These are phyloP conservation scores for Sonneratia caseolaris DNA, from an alignment of 345 rosid genomes.

Conservation along the genomic window DNA sequence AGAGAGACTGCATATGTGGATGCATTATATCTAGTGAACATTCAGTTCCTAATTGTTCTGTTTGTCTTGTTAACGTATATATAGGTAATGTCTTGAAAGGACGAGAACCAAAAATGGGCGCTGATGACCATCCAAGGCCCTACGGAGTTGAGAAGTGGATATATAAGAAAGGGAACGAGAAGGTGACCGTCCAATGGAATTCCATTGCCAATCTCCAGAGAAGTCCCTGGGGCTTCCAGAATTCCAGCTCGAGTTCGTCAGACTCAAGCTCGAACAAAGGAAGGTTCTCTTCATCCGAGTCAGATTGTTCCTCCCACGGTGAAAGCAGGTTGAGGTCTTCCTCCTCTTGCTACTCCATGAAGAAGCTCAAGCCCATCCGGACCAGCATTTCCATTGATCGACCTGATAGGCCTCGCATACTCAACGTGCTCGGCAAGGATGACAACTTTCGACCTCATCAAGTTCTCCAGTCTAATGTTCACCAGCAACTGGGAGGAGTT, in stretches of 20 bases:
- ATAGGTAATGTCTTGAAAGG: conserved; percentile 1
- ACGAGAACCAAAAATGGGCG: background rate
- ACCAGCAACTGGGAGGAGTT: conserved; percentile 27
- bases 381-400: conserved; percentile 22
- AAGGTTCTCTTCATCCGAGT: conserved; percentile 72
- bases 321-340: conserved; percentile 13
- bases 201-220: background rate
- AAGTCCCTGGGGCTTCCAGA: conserved; percentile 11
- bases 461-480: background rate
- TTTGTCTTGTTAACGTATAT: background rate
- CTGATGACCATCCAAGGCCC: conserved; percentile 11
- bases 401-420: background rate
- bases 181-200: conserved; percentile 5
- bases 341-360: conserved; percentile 18
- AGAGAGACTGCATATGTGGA: too few relatives aligned
- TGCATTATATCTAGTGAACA: too few relatives aligned
- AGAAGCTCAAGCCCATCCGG: conserved; percentile 49
- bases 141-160: conserved; percentile 40
- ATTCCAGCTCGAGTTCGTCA: conserved; percentile 64
- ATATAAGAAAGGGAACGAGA: conserved; percentile 31
- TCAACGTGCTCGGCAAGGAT: background rate
- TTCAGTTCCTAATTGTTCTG: background rate
- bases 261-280: conserved; percentile 49
- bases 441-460: background rate
- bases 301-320: conserved; percentile 33